Evolutionary conservation across 1,139 yeast genomes (phyloP), one percentile per base, ranked within the genome.

Genomic region (Debaryomyces coudertii): DNA sequence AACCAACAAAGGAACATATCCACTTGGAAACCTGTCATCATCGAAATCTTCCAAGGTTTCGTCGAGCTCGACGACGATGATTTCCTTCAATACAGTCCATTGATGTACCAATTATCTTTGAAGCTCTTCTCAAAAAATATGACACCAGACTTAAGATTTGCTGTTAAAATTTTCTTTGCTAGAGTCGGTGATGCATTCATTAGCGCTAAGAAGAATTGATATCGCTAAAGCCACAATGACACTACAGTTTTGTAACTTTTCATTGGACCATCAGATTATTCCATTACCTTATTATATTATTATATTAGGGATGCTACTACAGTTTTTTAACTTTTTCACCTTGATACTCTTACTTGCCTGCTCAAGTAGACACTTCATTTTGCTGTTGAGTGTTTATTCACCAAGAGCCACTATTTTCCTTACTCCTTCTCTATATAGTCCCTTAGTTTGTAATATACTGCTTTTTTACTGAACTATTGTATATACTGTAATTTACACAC

Each of bases 1-100:
- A 81, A 84, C 42, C 90, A 90, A 66, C 89, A 85, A 53, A 79
- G 96, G 55, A 89, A 88, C 62, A 82, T 92, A 34, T 74, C 80
- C 22, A 86, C 95, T 2, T 87, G 97, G 95, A 80, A 87, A 58
- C 98, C 98, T 0, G 97, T 93, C 20, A 88, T 92, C 35, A 85
- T 88, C 36, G 96, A 88, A 58, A 86, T 93, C 28, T 72, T 85
- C 53, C 90, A 87, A 62, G 97, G 96, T 4, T 86, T 85, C 60
- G 79, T 82, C 39, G 89, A 84, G 58, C 77, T 93, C 54, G 88
- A 87, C 54, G 87, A 85, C 40, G 80, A 68, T 1, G 97, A 93
- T 63, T 92, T 93, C 65, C 65, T 65, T 33, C 67, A 68, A 46
- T 78, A 82, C 55, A 79, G 89, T 48, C 85, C 90, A 2, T 73